Evolutionary conservation across 192 early-diverging fungal genomes (phyloP).

Genomic region (Lunasporangiospora selenospora): DNA sequence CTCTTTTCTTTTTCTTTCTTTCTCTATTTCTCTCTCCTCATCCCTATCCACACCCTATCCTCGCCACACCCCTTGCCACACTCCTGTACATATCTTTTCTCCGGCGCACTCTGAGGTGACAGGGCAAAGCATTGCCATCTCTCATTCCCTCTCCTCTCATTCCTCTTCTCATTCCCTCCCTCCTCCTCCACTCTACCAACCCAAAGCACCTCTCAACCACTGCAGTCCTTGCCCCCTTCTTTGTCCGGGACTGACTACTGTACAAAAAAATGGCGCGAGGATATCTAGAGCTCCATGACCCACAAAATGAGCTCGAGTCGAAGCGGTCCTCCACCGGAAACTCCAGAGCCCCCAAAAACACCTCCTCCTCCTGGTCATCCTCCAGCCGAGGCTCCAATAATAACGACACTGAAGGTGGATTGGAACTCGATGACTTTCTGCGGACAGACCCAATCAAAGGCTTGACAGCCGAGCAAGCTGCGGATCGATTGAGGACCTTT

Average conservation of each 20-base stretch:
- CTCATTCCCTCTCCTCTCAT: too few species aligned
- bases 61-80: not conserved
- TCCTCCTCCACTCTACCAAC: not conserved
- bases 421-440: slow-evolving; percentile 59
- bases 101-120: too few species aligned
- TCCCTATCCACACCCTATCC: not conserved
- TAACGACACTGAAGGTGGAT: slow-evolving; percentile 1
- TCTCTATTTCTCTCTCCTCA: not conserved
- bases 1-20: not conserved
- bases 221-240: not conserved
- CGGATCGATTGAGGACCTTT: slow-evolving; percentile 58
- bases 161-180: not conserved
- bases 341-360: not conserved
- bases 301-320: slow-evolving; percentile 3
- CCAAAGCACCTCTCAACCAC: not conserved
- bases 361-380: not conserved
- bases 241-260: too few species aligned
- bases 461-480: slow-evolving; percentile 61
- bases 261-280: slow-evolving; percentile 47
- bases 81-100: too few species aligned
- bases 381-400: not conserved
- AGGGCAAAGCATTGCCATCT: too few species aligned
- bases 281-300: slow-evolving; percentile 35
- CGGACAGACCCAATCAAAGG: slow-evolving; percentile 70
- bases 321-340: not conserved